These are phyloP conservation scores for Zygosaccharomyces rouxii DNA, from an alignment of 805 yeast genomes.

Conservation along the genomic window DNA sequence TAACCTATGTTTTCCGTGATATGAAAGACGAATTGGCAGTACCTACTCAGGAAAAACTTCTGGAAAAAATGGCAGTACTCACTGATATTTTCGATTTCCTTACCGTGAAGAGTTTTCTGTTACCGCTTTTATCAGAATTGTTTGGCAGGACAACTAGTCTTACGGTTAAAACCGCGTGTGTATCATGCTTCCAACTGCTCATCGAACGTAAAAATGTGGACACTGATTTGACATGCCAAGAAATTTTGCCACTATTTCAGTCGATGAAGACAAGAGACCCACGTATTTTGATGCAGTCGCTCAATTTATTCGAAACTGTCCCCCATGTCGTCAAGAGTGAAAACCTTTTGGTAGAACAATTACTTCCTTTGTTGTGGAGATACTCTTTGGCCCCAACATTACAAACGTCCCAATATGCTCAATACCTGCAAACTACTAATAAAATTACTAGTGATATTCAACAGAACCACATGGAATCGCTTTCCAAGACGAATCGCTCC, in stretches of 20 bases:
- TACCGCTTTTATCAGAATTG: slow-evolving; percentile 65
- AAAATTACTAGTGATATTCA: slow-evolving; percentile 44
- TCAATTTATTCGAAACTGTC: slow-evolving; percentile 39
- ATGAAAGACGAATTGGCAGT: slow-evolving; percentile 23
- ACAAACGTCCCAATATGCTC: slow-evolving; percentile 39
- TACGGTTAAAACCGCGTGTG: slow-evolving; percentile 67
- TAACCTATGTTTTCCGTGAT: slow-evolving; percentile 25
- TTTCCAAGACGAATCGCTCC: slow-evolving; percentile 16
- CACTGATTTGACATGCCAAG: slow-evolving; percentile 65
- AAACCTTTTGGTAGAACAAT: slow-evolving; percentile 45
- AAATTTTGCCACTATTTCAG: slow-evolving; percentile 71
- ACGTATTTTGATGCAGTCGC: slow-evolving; percentile 49
- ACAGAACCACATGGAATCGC: slow-evolving; percentile 36
- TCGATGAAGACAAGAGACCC: slow-evolving; percentile 75
- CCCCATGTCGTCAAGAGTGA: slow-evolving; percentile 45
- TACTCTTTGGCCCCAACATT: slow-evolving; percentile 46
- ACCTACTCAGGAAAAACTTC: slow-evolving; percentile 48
- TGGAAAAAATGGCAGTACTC: slow-evolving; percentile 41
- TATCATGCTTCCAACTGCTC: slow-evolving; percentile 54
- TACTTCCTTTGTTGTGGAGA: slow-evolving; percentile 50
- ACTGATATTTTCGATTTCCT: slow-evolving; percentile 56
- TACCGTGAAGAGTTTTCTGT: slow-evolving; percentile 65
- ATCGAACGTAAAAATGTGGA: slow-evolving; percentile 62
- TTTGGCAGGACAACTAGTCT: slow-evolving; percentile 83
- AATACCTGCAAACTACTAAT: slow-evolving; percentile 39